Conservation (phyloP, 805 yeast genomes). For the Candida odintsovae region DNA sequence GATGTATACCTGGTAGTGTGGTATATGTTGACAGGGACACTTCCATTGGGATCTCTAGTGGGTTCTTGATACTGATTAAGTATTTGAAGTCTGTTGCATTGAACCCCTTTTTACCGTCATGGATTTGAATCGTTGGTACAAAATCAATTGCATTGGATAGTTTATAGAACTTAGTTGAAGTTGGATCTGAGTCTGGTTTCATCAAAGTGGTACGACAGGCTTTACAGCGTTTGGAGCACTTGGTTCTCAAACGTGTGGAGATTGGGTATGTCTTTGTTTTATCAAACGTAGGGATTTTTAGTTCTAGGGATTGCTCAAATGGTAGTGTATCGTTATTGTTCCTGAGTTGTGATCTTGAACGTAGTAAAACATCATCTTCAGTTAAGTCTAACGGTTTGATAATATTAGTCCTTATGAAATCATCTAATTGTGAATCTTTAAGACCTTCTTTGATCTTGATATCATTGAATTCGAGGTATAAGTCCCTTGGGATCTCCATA, state of each 20-base stretch:
- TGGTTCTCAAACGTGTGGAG: slow-evolving; percentile 16
- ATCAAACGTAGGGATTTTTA: slow-evolving; percentile 1
- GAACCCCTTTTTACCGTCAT: neutral
- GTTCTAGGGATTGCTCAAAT: slow-evolving; percentile 4
- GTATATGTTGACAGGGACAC: slow-evolving; percentile 13
- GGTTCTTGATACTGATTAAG: slow-evolving; percentile 14
- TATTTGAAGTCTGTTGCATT: neutral
- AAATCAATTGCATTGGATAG: slow-evolving; percentile 22
- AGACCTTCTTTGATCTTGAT: slow-evolving; percentile 5
- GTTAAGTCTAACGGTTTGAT: slow-evolving; percentile 6
- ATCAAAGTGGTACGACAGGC: slow-evolving; percentile 22
- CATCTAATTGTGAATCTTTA: slow-evolving; percentile 8
- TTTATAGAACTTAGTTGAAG: slow-evolving; percentile 23
- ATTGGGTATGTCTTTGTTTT: slow-evolving; percentile 9
- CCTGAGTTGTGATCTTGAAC: neutral
- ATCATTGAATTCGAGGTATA: slow-evolving; percentile 12
- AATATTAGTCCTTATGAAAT: slow-evolving; percentile 10
- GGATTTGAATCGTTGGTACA: slow-evolving; percentile 13
- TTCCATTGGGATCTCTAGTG: slow-evolving; percentile 6
- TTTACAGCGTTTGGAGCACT: slow-evolving; percentile 22
- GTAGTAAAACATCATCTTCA: neutral
- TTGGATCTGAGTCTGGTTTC: slow-evolving; percentile 23
- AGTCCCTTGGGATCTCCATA: slow-evolving; percentile 11
- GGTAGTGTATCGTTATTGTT: neutral
- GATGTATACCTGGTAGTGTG: slow-evolving; percentile 1